Evolutionary conservation across 495 filamentous ascomycete species (phyloP).

Genomic region (Xylaria flabelliformis): DNA sequence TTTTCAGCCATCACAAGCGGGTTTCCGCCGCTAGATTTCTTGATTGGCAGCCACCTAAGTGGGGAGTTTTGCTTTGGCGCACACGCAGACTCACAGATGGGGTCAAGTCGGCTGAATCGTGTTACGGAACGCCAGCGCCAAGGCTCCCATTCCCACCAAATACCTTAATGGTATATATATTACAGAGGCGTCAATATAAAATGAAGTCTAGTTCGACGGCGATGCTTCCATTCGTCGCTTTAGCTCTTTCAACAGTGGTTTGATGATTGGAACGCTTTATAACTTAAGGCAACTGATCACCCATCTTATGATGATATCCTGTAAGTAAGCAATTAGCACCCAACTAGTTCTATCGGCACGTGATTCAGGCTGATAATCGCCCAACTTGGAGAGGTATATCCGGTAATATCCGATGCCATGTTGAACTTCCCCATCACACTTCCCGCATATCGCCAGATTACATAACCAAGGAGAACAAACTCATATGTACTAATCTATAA

Average conservation of each 20-base stretch:
- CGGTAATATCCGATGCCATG: neutral
- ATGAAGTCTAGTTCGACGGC: neutral
- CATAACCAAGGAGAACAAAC: neutral
- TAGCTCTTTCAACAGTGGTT: neutral
- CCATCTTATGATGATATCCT: neutral
- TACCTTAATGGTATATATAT: neutral
- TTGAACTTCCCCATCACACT: too few species aligned
- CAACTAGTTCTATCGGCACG: conserved; percentile 8
- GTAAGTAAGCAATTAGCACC: conserved; percentile 5
- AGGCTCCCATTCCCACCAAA: conserved; percentile 8
- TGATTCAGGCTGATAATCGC: neutral
- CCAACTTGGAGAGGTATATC: neutral
- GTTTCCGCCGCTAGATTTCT: neutral
- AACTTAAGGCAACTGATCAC: neutral
- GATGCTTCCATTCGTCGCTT: neutral
- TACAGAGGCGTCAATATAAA: neutral
- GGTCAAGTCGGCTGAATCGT: neutral
- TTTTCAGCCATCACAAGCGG: conserved; percentile 13
- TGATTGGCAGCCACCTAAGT: neutral
- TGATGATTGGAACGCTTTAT: neutral
- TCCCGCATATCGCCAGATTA: neutral
- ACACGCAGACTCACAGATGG: neutral
- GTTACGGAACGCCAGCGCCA: neutral
- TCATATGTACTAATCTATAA: neutral
- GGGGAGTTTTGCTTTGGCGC: neutral